Base-by-base conservation (phyloP, 192 early-diverging fungal genomes). In the Entomortierella lignicola region DNA sequence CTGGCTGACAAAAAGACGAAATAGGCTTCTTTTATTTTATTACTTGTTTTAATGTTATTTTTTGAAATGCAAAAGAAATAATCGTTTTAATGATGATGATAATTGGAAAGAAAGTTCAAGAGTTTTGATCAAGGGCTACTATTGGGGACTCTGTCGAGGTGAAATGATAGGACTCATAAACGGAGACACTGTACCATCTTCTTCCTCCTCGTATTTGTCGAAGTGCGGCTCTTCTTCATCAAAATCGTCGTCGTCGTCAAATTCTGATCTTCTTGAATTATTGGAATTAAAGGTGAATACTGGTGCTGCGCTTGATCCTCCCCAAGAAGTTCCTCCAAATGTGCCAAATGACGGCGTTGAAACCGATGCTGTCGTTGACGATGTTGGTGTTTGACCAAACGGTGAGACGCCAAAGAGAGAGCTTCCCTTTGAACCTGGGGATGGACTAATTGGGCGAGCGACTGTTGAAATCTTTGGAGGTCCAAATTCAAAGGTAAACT, bases 211-310 rank as follows among this genome's bases (percentile, higher is more conserved):
- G 7, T 30, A 30, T 2, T 57, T 30, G 18, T 57, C 55, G 11
- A 57, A 32, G 27, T 30, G 31, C 55, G 13, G 2, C 55, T 30
- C 55, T 30, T 57, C 55, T 20, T 57, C 55, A 18, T 54, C 52
- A 54, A 7, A 4, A 54, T 29, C 23, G 6, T 57, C 31, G 21
- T 57, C 55, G 1, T 5, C 12, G 17, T 57, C 25, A 27, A 29
- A 25, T 29, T 8, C 26, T 26, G 10, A 54, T 54, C 47, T 4
- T n/a, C 47, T 50, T 17, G 47, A 17, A 17, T 50, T 50, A 17
- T 4, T 4, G 4, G 21, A 50, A 50, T 17, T n/a, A 50, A 50
- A n/a, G 47, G 15, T 50, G 21, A 21, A 50, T 50, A 21, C 15
- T 50, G 47, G 21, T 21, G 47, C 15, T 10, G 4, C 17, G 47